phyloP scores from a whole-genome alignment of 768 basidiomycete genomes.

The Nidularia pulvinata region DNA sequence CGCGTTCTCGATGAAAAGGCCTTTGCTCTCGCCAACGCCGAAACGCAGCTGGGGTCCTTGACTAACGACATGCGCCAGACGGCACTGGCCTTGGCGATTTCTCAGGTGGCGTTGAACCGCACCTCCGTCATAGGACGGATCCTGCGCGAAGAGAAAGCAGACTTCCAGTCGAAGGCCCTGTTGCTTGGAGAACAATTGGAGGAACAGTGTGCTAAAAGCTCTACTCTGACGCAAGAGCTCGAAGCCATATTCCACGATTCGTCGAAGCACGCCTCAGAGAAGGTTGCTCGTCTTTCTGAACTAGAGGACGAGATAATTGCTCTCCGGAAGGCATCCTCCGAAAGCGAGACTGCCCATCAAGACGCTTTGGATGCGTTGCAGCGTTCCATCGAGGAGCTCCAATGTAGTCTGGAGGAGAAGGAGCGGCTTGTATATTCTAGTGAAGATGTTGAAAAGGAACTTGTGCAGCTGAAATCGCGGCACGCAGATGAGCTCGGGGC shows the following conservation, averaged over 20 bases:
- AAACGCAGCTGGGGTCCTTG: not conserved
- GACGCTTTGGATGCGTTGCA: not conserved
- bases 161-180: no score
- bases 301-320: not conserved
- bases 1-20: no score
- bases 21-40: not conserved
- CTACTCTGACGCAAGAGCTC: not conserved
- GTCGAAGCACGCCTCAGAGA: not conserved
- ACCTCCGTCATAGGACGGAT: no score
- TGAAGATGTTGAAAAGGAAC: slow-evolving; percentile 18
- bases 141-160: no score
- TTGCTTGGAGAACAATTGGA: no score
- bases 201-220: no score
- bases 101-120: not conserved
- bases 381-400: not conserved
- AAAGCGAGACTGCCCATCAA: not conserved
- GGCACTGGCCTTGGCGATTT: slow-evolving; percentile 1
- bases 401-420: slow-evolving; percentile 20
- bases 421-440: slow-evolving; percentile 29
- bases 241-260: not conserved
- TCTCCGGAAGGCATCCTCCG: not conserved
- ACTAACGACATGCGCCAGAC: not conserved
- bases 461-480: slow-evolving; percentile 27
- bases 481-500: slow-evolving; percentile 33
- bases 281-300: not conserved